Evolutionary conservation across 192 early-diverging fungal species (phyloP).

Genomic region (Coemansia sp.): DNA sequence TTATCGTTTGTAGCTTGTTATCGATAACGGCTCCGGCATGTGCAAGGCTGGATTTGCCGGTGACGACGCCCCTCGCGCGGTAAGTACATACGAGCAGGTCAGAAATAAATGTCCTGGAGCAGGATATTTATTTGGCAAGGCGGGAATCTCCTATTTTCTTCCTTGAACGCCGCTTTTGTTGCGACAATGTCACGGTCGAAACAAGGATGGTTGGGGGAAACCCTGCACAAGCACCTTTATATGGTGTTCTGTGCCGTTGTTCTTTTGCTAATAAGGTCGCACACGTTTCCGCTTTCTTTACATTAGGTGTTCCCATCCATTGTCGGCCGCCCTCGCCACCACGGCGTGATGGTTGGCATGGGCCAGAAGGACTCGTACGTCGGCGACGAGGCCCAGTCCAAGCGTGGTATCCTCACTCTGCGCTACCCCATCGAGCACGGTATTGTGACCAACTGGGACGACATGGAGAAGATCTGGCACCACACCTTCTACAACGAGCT

Average conservation of each 20-base stretch:
- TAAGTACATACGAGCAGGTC: too few relatives aligned
- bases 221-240: too few relatives aligned
- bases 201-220: too few relatives aligned
- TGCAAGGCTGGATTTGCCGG: conserved; percentile 93
- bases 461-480: conserved; percentile 96
- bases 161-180: too few relatives aligned
- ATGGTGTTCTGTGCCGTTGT: too few relatives aligned
- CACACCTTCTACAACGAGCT: conserved; percentile 98
- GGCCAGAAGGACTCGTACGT: conserved; percentile 89
- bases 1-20: conserved; percentile 61
- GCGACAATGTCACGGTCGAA: too few relatives aligned
- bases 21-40: conserved; percentile 93
- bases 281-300: conserved; percentile 1
- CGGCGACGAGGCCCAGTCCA: conserved; percentile 88
- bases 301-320: conserved; percentile 72
- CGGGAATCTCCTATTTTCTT: too few relatives aligned
- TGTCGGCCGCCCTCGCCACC: conserved; percentile 82
- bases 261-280: too few relatives aligned
- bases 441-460: conserved; percentile 92
- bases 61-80: conserved; percentile 87
- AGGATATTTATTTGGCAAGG: too few relatives aligned
- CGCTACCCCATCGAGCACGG: conserved; percentile 90
- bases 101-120: too few relatives aligned
- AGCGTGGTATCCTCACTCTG: conserved; percentile 84
- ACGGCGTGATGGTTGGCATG: conserved; percentile 89